Conservation (phyloP, 495 filamentous ascomycete genomes). For the Podospora comata region DNA sequence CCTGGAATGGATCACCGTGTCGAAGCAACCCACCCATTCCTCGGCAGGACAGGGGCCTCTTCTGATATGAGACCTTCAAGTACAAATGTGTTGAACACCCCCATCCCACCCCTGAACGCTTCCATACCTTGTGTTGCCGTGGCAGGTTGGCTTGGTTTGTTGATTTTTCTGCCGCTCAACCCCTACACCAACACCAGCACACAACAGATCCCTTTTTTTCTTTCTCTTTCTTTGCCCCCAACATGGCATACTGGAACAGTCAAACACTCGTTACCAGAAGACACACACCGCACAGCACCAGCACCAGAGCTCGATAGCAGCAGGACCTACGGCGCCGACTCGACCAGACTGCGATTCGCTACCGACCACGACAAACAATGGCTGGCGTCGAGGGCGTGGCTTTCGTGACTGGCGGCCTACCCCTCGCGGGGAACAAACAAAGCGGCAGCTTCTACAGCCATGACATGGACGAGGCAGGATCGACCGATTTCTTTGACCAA, state of each 20-base stretch:
- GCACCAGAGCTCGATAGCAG: conserved; percentile 2
- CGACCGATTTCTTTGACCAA: conserved; percentile 48
- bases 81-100: conserved; percentile 35
- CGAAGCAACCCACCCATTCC: conserved; percentile 22
- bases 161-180: conserved; percentile 21
- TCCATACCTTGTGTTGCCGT: conserved; percentile 31
- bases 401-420: conserved; percentile 25
- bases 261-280: conserved; percentile 12
- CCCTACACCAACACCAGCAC: conserved; percentile 12
- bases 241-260: conserved; percentile 20
- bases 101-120: conserved; percentile 11
- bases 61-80: conserved; percentile 15
- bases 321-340: not conserved
- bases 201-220: conserved; percentile 3
- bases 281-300: conserved; percentile 1
- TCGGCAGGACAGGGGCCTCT: conserved; percentile 12
- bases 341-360: not conserved
- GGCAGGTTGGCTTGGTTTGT: conserved; percentile 28
- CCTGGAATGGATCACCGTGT: conserved; percentile 27
- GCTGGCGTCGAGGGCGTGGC: conserved; percentile 26
- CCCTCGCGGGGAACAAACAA: conserved; percentile 39
- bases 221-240: not conserved
- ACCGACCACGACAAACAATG: conserved; percentile 22
- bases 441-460: conserved; percentile 34
- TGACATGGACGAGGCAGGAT: conserved; percentile 35